These are phyloP conservation scores for Zasmidium angulare DNA, from an alignment of 2,329 filamentous ascomycete genomes.

Conservation along the genomic window DNA sequence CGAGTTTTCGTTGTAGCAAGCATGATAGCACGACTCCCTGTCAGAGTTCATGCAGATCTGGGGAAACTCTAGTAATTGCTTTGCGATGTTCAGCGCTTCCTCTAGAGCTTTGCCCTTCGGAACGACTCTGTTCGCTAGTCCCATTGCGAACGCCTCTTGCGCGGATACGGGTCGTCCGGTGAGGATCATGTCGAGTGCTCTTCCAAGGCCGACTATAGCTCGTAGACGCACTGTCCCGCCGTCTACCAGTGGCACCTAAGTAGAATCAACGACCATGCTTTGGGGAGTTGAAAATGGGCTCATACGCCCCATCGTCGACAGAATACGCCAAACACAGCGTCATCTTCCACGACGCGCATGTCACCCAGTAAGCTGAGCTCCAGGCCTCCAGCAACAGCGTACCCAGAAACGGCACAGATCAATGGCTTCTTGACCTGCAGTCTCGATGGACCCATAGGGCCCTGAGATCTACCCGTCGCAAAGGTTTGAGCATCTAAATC, in stretches of 20 bases:
- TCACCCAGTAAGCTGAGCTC: conserved; percentile 56
- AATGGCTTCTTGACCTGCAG: conserved; percentile 54
- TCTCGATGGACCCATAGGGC: conserved; percentile 55
- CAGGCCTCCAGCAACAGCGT: conserved; percentile 56
- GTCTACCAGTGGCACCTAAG: conserved; percentile 45
- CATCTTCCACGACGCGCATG: conserved; percentile 54
- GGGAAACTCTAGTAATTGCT: conserved; percentile 50
- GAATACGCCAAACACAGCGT: conserved; percentile 57
- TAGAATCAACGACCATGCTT: neutral
- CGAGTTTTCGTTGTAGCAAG: conserved; percentile 48
- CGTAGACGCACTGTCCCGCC: conserved; percentile 56
- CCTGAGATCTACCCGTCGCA: conserved; percentile 21
- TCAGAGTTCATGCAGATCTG: conserved; percentile 55
- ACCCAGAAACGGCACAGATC: conserved; percentile 52
- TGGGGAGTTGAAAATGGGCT: neutral
- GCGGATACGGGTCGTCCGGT: conserved; percentile 53
- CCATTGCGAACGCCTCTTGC: conserved; percentile 52
- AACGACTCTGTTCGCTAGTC: conserved; percentile 55
- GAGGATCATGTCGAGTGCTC: conserved; percentile 58
- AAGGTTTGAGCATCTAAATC: conserved; percentile 1
- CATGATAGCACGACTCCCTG: conserved; percentile 50
- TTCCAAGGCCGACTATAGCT: conserved; percentile 52
- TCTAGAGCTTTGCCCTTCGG: conserved; percentile 51
- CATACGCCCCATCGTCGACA: conserved; percentile 53
- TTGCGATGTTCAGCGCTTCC: conserved; percentile 51